phyloP scores from a whole-genome alignment of 1,139 yeast genomes.

The Kodamaea alishanica region DNA sequence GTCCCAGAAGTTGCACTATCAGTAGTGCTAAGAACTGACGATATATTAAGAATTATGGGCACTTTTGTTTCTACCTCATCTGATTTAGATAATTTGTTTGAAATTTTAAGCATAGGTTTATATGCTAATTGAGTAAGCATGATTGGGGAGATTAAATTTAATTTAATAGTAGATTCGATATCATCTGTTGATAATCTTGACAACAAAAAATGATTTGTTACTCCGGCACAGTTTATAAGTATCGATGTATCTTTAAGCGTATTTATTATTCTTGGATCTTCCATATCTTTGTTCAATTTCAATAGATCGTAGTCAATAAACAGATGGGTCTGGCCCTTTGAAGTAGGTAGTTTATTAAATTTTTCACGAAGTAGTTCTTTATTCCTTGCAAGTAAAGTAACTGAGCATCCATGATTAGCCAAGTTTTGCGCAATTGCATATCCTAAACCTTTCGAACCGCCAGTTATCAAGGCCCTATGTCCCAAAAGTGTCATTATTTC shows the following conservation, averaged over 20 bases:
- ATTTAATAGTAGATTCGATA: conserved; percentile 48
- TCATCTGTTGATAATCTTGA: conserved; percentile 39
- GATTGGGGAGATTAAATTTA: conserved; percentile 69
- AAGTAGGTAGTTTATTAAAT: conserved; percentile 30
- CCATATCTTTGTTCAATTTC: background rate
- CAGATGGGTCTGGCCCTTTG: conserved; percentile 42
- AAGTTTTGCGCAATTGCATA: conserved; percentile 56
- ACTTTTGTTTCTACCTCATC: background rate
- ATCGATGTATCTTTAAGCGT: conserved; percentile 34
- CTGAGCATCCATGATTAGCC: conserved; percentile 58
- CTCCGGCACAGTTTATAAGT: conserved; percentile 79
- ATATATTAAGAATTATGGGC: conserved; percentile 55
- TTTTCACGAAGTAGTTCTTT: conserved; percentile 32
- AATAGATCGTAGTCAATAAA: conserved; percentile 51
- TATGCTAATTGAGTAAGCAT: conserved; percentile 44
- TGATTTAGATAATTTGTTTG: conserved; percentile 8
- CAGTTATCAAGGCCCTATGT: conserved; percentile 63
- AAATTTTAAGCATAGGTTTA: conserved; percentile 46
- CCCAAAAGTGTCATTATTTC: conserved; percentile 10
- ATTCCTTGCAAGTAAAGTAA: conserved; percentile 61
- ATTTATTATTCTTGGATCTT: conserved; percentile 12
- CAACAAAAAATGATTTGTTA: conserved; percentile 60
- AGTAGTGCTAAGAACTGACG: conserved; percentile 62
- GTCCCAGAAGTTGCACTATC: conserved; percentile 55
- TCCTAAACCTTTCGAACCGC: conserved; percentile 88